Conservation (phyloP, 2,329 filamentous ascomycete species). For the Epichloe sibirici region DNA sequence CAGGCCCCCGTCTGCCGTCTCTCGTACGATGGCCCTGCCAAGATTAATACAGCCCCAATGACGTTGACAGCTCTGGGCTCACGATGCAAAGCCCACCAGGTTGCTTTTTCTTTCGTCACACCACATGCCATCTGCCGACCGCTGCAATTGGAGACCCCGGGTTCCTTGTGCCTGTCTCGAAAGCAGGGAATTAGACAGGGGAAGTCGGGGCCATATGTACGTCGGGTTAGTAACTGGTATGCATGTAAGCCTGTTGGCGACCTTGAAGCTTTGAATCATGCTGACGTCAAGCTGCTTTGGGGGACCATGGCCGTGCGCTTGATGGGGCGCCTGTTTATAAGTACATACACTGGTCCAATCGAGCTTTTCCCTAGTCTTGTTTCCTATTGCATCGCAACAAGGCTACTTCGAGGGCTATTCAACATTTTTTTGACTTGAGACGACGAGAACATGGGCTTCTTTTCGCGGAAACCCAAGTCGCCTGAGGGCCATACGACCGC, state of each 20-base stretch:
- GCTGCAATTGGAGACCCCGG: background rate
- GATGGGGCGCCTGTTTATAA: background rate
- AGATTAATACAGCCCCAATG: background rate
- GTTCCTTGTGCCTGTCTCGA: background rate
- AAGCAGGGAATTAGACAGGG: background rate
- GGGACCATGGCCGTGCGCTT: background rate
- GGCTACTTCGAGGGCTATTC: background rate
- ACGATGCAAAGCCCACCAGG: background rate
- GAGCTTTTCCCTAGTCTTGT: too few relatives aligned
- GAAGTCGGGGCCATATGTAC: background rate
- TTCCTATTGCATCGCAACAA: background rate
- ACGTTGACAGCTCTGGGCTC: background rate
- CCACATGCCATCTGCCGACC: background rate
- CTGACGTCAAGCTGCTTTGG: background rate
- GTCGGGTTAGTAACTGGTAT: too few relatives aligned
- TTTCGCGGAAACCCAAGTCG: background rate
- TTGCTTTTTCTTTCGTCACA: background rate
- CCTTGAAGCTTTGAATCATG: background rate
- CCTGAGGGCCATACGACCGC: background rate
- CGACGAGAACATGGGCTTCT: conserved; percentile 1
- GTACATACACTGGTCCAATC: background rate
- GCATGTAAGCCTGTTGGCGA: background rate
- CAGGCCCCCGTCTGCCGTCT: background rate
- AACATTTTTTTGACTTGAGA: background rate
- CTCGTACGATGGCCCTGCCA: background rate